Evolutionary conservation across 345 rosid species (phyloP), one percentile per base, ranked within the genome.

Genomic region (Camelina sativa): DNA sequence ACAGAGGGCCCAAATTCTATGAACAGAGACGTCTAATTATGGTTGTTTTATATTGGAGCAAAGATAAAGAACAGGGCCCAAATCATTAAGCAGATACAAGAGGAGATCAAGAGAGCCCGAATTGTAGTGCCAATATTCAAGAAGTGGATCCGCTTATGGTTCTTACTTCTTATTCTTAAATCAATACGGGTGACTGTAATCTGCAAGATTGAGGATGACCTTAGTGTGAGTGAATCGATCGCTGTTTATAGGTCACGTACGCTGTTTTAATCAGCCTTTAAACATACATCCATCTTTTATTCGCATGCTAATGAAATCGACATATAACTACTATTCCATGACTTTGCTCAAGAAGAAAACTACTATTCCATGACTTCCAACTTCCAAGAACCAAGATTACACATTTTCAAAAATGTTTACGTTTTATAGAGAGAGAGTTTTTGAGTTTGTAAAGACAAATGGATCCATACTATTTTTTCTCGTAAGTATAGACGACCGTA

Each of bases 61-160:
- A 34, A 34, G 37, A 34, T 34, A 34, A 34, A 6, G 1, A 34
- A 34, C 7, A 34, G 0, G 37, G 9, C 37, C 37, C 37, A 34
- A 34, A 34, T 34, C 37, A 7, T 34, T 19, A 17, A 12, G 11
- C 43, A 72, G 43, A 16, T 38, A 12, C 63, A 73, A 65, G 19
- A 65, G 34, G 13, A 44, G 17, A 44, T 44, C 48, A 55, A 34
- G 30, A 11, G 71, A 55, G 65, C 65, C 77, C 77, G 54, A 64
- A 20, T 34, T 43, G 44, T 62, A 6, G 19, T 17, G 22, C 51
- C 40, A n/a, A 11, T 17, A 4, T 8, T 35, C 41, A 11, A 11
- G 10, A 19, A 22, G 28, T 48, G 53, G 20, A 60, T 25, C 67
- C 11, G 37, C 8, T 11, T 15, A 22, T 23, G 19, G 2, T 60